A percentile compares a stretch with the other conserved stretches of the same genome.
Conservation (phyloP, 305 asterid species). For the Euphrasia arctica region DNA sequence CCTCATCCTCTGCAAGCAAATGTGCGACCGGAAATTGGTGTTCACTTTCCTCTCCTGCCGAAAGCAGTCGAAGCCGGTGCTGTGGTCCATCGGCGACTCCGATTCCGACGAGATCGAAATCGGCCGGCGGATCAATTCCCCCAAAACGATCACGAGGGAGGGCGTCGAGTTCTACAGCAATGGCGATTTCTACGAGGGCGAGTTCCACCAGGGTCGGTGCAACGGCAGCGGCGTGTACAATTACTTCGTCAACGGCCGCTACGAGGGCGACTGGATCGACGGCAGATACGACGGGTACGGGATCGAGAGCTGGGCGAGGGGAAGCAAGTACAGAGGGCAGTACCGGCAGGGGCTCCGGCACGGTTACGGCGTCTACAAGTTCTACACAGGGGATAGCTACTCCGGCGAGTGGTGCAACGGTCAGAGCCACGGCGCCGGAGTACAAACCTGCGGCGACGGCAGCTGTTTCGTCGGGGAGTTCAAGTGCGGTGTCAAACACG, state of each 20-base stretch:
- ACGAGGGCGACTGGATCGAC: conserved; percentile 96
- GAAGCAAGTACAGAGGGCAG: conserved; percentile 83
- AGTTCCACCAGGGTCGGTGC: conserved; percentile 80
- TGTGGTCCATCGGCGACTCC: conserved; percentile 87
- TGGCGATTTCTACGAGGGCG: conserved; percentile 95
- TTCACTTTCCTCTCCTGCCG: conserved; percentile 35
- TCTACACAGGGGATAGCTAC: conserved; percentile 76
- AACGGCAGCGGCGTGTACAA: conserved; percentile 94
- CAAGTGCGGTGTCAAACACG: conserved; percentile 79
- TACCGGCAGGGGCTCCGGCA: conserved; percentile 82
- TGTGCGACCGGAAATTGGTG: conserved; percentile 38
- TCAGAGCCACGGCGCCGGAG: conserved; percentile 82
- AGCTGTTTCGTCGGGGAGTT: conserved; percentile 80
- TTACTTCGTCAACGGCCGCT: conserved; percentile 79
- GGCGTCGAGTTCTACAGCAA: conserved; percentile 87
- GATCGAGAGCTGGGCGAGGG: conserved; percentile 92
- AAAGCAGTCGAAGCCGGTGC: conserved; percentile 51
- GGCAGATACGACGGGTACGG: conserved; percentile 92
- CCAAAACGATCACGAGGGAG: conserved; percentile 40
- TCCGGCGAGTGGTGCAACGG: conserved; percentile 92
- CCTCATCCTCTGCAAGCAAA: conserved; percentile 34
- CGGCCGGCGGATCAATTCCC: conserved; percentile 5
- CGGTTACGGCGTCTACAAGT: conserved; percentile 80
- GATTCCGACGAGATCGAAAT: conserved; percentile 23
- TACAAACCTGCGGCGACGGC: conserved; percentile 88